Evolutionary conservation across 345 rosid species (phyloP), one percentile per base, ranked within the genome.

Genomic region (Brassica napus): DNA sequence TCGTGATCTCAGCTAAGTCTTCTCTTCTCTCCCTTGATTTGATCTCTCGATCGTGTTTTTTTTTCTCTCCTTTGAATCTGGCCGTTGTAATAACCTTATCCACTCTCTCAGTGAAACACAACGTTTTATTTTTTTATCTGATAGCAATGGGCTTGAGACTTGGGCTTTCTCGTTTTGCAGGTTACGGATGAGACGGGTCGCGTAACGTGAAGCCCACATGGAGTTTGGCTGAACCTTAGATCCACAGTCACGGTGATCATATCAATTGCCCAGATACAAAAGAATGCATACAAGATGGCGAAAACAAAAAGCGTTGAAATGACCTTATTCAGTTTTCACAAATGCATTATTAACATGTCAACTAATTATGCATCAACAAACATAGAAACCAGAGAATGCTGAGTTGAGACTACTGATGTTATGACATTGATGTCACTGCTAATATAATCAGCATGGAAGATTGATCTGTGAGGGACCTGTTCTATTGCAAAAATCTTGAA

Each of bases 401-500:
- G 26, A 42, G 66, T 60, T 44, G 37, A 69, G 69, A 62, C 6
- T 47, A 47, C n/a, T 49, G 55, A 77, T 77, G 30, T 34, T 35
- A 68, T 10, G 4, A 69, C 34, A 23, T 21, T 32, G 49, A 69
- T 60, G 31, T 37, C 69, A 49, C 16, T n/a, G 60, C 61, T 59
- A 59, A 47, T 3, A 68, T 15, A 55, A 23, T n/a, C 8, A 34
- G 28, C 21, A 37, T 8, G 3, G 10, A 42, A 42, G 49, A 42
- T 42, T 42, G 70, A 34, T 47, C 8, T 32, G 3, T 6, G 1
- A 32, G 21, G 76, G 55, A 47, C 98, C 94, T 92, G 86, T 84
- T 92, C 98, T 18, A 84, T 85, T 2, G 92, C 69, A 80, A 92
- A 92, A 75, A 94, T 90, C 87, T 90, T 94, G 82, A 92, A 92